Evolutionary conservation across 352 stramenopile species (phyloP).

Genomic region (Phytophthora melonis): DNA sequence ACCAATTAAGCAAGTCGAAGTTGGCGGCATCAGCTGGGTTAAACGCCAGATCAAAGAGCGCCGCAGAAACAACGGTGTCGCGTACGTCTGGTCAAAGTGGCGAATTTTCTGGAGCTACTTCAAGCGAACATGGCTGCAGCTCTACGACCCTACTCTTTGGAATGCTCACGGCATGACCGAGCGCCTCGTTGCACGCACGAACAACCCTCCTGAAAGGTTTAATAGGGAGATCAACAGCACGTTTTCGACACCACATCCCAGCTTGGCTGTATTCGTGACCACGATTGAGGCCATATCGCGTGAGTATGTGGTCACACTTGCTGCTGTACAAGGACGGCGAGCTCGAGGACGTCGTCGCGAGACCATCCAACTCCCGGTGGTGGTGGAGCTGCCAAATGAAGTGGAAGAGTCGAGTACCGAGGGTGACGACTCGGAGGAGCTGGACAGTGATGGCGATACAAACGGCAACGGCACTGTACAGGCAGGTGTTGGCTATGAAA

Average conservation of each 20-base stretch:
- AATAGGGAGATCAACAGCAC: not conserved
- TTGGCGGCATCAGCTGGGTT: not conserved
- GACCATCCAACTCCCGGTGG: not conserved
- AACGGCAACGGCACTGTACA: not conserved
- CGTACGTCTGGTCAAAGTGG: not conserved
- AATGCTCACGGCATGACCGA: not conserved
- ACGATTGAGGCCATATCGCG: not conserved
- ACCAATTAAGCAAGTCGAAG: not conserved
- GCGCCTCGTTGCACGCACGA: not conserved
- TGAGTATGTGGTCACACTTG: not conserved
- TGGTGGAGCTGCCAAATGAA: slow-evolving; percentile 1
- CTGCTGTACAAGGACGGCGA: not conserved
- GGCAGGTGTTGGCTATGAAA: not conserved
- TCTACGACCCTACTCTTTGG: not conserved
- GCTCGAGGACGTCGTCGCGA: slow-evolving; percentile 1
- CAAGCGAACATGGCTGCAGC: not conserved
- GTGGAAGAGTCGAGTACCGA: not conserved
- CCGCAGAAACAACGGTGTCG: not conserved
- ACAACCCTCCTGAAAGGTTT: not conserved
- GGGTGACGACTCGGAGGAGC: not conserved
- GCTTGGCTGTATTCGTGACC: not conserved
- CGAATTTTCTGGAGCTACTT: slow-evolving; percentile 3
- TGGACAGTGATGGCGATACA: not conserved
- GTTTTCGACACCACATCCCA: not conserved
- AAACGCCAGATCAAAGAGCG: not conserved